Conservation (phyloP, 768 basidiomycete genomes). For the Floccularia luteovirens region DNA sequence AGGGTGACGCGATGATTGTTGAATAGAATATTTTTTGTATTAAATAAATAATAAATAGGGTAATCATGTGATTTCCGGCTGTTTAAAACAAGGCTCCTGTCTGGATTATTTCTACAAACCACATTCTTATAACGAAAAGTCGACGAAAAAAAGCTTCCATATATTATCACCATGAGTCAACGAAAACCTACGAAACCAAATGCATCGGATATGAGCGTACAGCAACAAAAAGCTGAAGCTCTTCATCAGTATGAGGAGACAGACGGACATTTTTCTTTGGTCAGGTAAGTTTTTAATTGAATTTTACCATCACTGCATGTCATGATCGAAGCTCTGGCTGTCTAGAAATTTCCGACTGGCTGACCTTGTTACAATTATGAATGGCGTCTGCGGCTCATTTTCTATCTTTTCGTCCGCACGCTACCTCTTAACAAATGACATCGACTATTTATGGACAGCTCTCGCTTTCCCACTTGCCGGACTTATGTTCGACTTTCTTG, state of each 20-base stretch:
- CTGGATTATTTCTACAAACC: too few relatives aligned
- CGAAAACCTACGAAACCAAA: slow-evolving; percentile 31
- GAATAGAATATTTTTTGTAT: too few relatives aligned
- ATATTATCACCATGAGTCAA: slow-evolving; percentile 34
- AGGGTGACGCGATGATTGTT: slow-evolving; percentile 37
- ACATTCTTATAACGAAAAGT: too few relatives aligned
- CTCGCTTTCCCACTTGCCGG: slow-evolving; percentile 85
- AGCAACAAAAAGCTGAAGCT: slow-evolving; percentile 26
- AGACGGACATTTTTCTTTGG: slow-evolving; percentile 95
- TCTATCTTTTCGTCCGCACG: slow-evolving; percentile 91
- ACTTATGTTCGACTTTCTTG: slow-evolving; percentile 95
- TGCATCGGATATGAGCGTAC: slow-evolving; percentile 12
- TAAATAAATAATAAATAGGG: too few relatives aligned
- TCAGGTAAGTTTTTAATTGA: slow-evolving; percentile 53
- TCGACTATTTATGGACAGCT: slow-evolving; percentile 80
- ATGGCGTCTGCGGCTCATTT: slow-evolving; percentile 95
- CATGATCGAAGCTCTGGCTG: slow-evolving; percentile 10
- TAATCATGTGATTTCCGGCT: neutral
- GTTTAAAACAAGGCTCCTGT: too few relatives aligned
- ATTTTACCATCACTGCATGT: slow-evolving; percentile 6
- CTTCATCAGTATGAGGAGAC: slow-evolving; percentile 83
- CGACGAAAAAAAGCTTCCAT: too few relatives aligned
- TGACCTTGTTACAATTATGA: slow-evolving; percentile 98
- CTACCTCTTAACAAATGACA: slow-evolving; percentile 77
- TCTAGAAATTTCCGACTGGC: slow-evolving; percentile 93